Evolutionary conservation across 1,284 basidiomycete genomes (phyloP).

Genomic region (Stygiomarasmius scandens): DNA sequence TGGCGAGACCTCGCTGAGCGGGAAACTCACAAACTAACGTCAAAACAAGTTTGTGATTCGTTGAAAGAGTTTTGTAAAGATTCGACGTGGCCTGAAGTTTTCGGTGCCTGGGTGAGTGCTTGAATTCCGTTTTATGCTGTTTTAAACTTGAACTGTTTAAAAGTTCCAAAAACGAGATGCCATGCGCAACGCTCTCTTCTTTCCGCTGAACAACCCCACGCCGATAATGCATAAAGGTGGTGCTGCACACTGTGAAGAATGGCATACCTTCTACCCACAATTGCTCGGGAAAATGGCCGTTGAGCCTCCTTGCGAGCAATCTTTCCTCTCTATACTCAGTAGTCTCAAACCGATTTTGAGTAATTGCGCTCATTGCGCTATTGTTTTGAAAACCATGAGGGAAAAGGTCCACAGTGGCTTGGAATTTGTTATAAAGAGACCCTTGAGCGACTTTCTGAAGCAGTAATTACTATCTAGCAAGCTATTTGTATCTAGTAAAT

Average conservation of each 20-base stretch:
- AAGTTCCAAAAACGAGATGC: constrained; percentile 1
- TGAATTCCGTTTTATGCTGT: neutral
- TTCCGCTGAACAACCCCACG: neutral
- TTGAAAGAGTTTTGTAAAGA: neutral
- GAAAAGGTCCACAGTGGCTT: neutral
- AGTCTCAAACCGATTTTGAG: neutral
- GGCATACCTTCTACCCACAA: constrained; percentile 3
- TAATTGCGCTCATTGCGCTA: neutral
- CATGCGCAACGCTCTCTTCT: constrained; percentile 1
- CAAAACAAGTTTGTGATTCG: constrained; percentile 3
- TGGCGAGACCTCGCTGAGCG: constrained; percentile 11
- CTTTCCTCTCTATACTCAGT: neutral
- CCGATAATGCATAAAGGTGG: constrained; percentile 8
- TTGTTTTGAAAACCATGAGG: neutral
- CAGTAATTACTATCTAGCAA: no score
- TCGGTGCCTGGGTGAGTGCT: constrained; percentile 12
- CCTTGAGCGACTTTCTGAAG: neutral
- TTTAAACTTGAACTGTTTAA: neutral
- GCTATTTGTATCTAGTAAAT: no score
- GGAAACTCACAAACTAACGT: constrained; percentile 5
- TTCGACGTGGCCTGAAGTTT: constrained; percentile 5
- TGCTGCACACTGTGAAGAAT: constrained; percentile 1
- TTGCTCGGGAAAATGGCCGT: constrained; percentile 3
- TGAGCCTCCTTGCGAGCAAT: neutral
- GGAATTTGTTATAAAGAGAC: neutral